phyloP scores from a whole-genome alignment of 805 yeast genomes.

The Candida gorgasii region DNA sequence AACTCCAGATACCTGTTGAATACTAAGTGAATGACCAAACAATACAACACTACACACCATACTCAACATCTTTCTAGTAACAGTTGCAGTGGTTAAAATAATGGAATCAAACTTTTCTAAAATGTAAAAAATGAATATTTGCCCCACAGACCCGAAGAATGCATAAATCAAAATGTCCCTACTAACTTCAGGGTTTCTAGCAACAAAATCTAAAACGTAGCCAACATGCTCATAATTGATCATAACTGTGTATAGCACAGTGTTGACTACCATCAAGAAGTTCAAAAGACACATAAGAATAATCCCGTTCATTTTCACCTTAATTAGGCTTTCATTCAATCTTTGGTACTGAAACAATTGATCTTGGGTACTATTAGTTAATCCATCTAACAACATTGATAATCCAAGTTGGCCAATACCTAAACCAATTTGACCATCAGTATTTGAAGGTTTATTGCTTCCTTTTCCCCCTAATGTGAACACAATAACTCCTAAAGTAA shows the following conservation, averaged over 20 bases:
- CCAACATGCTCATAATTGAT: slow-evolving; percentile 49
- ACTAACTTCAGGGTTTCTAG: slow-evolving; percentile 52
- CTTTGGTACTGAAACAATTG: slow-evolving; percentile 58
- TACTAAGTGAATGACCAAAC: slow-evolving; percentile 73
- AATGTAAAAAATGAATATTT: slow-evolving; percentile 86
- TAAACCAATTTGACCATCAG: slow-evolving; percentile 43
- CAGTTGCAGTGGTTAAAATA: slow-evolving; percentile 87
- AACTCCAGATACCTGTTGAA: slow-evolving; percentile 78
- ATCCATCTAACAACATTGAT: slow-evolving; percentile 83
- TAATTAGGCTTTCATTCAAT: slow-evolving; percentile 2
- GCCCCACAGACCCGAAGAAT: slow-evolving; percentile 86
- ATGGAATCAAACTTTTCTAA: slow-evolving; percentile 84
- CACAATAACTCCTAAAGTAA: slow-evolving; percentile 78
- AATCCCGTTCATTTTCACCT: slow-evolving; percentile 57
- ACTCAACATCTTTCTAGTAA: slow-evolving; percentile 93
- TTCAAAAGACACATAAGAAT: slow-evolving; percentile 78
- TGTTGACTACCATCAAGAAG: slow-evolving; percentile 44
- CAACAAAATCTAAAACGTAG: slow-evolving; percentile 51
- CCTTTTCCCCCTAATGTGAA: slow-evolving; percentile 61
- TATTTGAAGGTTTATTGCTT: slow-evolving; percentile 24
- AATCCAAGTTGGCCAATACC: slow-evolving; percentile 62
- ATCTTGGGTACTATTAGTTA: slow-evolving; percentile 93
- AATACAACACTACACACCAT: slow-evolving; percentile 87
- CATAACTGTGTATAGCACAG: slow-evolving; percentile 48
- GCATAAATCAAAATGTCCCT: slow-evolving; percentile 67